A percentile compares a stretch with the other conserved stretches of the same genome.
phyloP scores from a whole-genome alignment of 257 asterid species.

The Cynanchum wilfordii region DNA sequence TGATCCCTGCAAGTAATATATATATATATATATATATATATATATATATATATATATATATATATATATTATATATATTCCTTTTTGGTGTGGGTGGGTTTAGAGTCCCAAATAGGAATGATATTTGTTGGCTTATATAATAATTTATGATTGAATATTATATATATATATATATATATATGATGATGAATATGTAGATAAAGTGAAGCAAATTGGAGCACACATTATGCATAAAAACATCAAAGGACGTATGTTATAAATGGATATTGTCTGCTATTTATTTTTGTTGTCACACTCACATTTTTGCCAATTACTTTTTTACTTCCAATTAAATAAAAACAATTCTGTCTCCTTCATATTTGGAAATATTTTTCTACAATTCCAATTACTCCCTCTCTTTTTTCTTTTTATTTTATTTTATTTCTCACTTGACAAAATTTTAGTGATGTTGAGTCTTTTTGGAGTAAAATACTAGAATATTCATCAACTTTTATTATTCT shows the following conservation, averaged over 20 bases:
- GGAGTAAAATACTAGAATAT: too few species aligned
- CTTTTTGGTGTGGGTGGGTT: too few species aligned
- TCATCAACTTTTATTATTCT: too few species aligned
- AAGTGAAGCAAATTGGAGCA: not conserved
- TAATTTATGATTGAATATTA: not conserved
- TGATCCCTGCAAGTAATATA: too few species aligned
- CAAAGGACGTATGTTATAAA: not conserved
- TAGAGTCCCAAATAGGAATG: not conserved
- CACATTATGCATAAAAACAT: not conserved
- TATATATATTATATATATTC: too few species aligned
- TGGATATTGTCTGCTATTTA: constrained; percentile 1
- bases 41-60: not conserved
- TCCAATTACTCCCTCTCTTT: not conserved
- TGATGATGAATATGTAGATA: not conserved
- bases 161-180: too few species aligned
- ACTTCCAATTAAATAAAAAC: not conserved
- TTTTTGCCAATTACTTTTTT: not conserved
- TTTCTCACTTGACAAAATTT: too few species aligned
- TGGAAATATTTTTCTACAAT: not conserved
- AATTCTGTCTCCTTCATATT: not conserved
- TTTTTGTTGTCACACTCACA: not conserved
- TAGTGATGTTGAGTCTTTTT: too few species aligned
- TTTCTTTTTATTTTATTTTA: not conserved
- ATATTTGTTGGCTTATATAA: too few species aligned
- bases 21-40: not conserved